Conservation (phyloP, 2,329 filamentous ascomycete species). For the Botryotinia narcissicola region DNA sequence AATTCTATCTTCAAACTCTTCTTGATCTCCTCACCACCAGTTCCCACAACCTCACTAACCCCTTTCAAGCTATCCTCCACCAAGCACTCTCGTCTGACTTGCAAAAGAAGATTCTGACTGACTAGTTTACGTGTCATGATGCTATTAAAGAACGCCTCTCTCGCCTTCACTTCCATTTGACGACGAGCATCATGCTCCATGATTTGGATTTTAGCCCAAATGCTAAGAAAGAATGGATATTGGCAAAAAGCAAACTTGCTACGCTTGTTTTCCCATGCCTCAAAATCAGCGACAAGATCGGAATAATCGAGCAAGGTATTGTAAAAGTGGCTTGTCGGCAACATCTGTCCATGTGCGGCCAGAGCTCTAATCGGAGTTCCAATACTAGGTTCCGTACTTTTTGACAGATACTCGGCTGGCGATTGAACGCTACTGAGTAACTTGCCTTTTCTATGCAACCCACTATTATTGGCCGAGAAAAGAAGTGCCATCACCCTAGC, state of each 20-base stretch:
- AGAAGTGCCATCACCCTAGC: constrained; percentile 77
- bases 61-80: constrained; percentile 83
- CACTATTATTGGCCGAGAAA: constrained; percentile 74
- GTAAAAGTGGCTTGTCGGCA: constrained; percentile 84
- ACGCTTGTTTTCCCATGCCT: constrained; percentile 75
- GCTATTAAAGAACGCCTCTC: constrained; percentile 88
- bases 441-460: constrained; percentile 41
- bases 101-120: constrained; percentile 74
- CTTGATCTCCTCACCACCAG: constrained; percentile 80
- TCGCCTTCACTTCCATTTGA: constrained; percentile 85
- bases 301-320: constrained; percentile 81
- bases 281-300: constrained; percentile 83
- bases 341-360: constrained; percentile 59
- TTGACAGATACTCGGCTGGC: constrained; percentile 21
- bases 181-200: constrained; percentile 83
- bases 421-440: constrained; percentile 38
- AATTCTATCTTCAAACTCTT: constrained; percentile 87
- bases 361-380: constrained; percentile 31
- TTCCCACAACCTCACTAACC: constrained; percentile 81
- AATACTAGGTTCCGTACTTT: constrained; percentile 10
- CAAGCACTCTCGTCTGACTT: constrained; percentile 78
- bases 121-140: constrained; percentile 73
- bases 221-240: constrained; percentile 87
- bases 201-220: constrained; percentile 89
- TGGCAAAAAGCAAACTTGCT: constrained; percentile 85